A percentile compares a stretch with the other conserved stretches of the same genome.
These are phyloP conservation scores for Xylaria telfairii DNA, from an alignment of 495 filamentous ascomycete species.

Conservation along the genomic window DNA sequence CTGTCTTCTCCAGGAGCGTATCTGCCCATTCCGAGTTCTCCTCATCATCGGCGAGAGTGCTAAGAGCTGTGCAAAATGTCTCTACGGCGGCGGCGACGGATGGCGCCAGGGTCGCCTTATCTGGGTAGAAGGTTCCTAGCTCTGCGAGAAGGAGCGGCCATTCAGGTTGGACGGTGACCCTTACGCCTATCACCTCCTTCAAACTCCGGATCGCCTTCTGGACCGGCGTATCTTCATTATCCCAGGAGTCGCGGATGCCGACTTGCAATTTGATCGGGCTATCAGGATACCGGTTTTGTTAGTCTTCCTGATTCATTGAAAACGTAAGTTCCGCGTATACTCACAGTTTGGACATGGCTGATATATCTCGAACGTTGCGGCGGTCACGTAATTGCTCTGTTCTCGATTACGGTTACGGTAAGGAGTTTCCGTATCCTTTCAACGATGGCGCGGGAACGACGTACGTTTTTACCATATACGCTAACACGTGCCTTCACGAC, in stretches of 20 bases:
- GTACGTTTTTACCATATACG: background rate
- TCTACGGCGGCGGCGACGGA: conserved; percentile 36
- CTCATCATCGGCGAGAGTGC: conserved; percentile 43
- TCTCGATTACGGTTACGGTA: background rate
- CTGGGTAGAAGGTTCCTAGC: conserved; percentile 37
- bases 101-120: conserved; percentile 40
- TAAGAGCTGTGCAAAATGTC: conserved; percentile 35
- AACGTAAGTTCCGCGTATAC: background rate
- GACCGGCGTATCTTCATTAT: conserved; percentile 31
- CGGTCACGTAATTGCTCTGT: background rate
- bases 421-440: background rate
- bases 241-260: conserved; percentile 48
- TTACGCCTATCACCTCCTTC: conserved; percentile 36
- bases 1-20: conserved; percentile 34
- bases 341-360: conserved; percentile 21
- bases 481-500: background rate
- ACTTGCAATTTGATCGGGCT: conserved; percentile 45
- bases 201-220: conserved; percentile 33
- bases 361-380: background rate
- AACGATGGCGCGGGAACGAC: background rate
- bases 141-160: conserved; percentile 43
- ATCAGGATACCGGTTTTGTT: background rate
- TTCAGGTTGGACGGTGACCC: conserved; percentile 40
- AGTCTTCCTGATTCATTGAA: background rate
- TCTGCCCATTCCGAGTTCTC: conserved; percentile 41